Evolutionary conservation across 345 rosid species (phyloP), one percentile per base, ranked within the genome.

Genomic region (Aquilaria yunnanensis): DNA sequence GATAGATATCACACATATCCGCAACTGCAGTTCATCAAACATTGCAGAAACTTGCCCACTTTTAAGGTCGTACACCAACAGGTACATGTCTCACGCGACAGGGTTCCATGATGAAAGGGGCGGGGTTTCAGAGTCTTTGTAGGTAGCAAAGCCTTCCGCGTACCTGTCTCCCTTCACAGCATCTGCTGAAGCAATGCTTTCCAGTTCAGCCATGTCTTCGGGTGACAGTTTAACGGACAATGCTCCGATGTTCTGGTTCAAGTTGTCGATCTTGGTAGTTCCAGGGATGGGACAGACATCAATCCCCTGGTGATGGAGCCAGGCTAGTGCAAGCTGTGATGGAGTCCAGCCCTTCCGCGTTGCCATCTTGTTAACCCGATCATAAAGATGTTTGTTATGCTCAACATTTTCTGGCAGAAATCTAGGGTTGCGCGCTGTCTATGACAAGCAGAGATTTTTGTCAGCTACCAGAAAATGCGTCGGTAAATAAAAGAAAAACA

Each of bases 321-420:
- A 89, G n/a, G 89, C 83, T 1, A 86, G 68, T n/a, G 91, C 93
- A 54, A 88, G 75, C 72, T 85, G 88, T n/a, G 75, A 80, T 0
- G 86, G 70, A 31, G 84, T 77, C 79, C 92, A 85, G 0, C 78
- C 74, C 57, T 85, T 85, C 70, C 69, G 80, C 6, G 47, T 59
- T 0, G 87, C 80, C 11, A 88, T 81, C 59, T 68, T 82, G 52
- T 54, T 73, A 32, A 83, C 81, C 9, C 60, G 65, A 56, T 81
- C 81, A 3, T 71, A 85, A 0, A 85, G 47, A 12, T 58, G 61
- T 49, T 56, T 64, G 69, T 83, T 83, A 54, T 81, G 80, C 32
- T 77, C 84, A 49, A 81, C 54, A 56, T 81, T 88, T 70, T 88
- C 92, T 7, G 74, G 67, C 46, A 51, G 85, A 72, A 87, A 79